Conservation (phyloP, 1,284 basidiomycete genomes). For the Golubevia pallescens region DNA sequence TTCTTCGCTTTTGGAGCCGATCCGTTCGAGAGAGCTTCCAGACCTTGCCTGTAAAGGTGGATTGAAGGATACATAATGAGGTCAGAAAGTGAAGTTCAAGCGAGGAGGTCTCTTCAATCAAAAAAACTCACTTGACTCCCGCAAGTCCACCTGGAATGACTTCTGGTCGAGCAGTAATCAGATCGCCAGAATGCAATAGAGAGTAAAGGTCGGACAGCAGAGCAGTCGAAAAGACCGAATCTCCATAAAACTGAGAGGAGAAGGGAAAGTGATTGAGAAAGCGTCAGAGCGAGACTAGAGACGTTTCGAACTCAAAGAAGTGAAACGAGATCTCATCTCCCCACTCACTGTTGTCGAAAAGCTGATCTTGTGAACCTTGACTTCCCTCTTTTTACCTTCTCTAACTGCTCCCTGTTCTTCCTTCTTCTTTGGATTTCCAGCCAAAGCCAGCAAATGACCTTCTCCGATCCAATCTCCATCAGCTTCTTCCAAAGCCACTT, state of each 20-base stretch:
- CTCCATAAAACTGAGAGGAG: constrained; percentile 26
- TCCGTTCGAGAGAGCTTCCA: constrained; percentile 38
- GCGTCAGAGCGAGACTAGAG: too few relatives aligned
- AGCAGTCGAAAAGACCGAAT: constrained; percentile 16
- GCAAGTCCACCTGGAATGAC: constrained; percentile 40
- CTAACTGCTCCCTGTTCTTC: constrained; percentile 5
- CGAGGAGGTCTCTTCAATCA: background rate
- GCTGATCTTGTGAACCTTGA: constrained; percentile 38
- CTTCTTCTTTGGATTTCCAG: constrained; percentile 33
- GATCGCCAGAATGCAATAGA: constrained; percentile 12
- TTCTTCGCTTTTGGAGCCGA: constrained; percentile 40
- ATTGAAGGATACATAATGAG: background rate
- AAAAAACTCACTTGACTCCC: constrained; percentile 25
- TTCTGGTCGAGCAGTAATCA: constrained; percentile 26
- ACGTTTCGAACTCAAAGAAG: too few relatives aligned
- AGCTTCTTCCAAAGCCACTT: constrained; percentile 8
- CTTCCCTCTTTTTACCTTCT: constrained; percentile 3
- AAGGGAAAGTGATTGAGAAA: background rate
- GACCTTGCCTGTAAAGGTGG: constrained; percentile 17
- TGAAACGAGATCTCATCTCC: background rate
- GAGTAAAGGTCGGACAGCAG: constrained; percentile 13
- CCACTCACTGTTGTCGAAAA: constrained; percentile 37
- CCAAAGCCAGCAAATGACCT: constrained; percentile 37
- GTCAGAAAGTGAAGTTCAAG: background rate
- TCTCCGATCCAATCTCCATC: background rate